Evolutionary conservation across 805 yeast species (phyloP), one percentile per base, ranked within the genome.

Genomic region (Candida sphagnicola): DNA sequence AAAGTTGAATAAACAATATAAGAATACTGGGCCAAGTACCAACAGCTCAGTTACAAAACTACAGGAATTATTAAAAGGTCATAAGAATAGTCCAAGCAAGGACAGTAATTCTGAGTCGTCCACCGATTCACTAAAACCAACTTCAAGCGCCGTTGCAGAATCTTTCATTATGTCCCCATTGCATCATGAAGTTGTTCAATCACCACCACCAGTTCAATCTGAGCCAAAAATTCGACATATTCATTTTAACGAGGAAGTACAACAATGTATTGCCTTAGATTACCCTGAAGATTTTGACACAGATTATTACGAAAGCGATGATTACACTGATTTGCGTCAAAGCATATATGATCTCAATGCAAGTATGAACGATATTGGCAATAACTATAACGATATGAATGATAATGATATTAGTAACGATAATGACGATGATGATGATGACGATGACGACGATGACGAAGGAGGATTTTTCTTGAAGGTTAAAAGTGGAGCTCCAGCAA

Each of bases 201-300:
- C 34, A 6, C 34, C 34, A 4, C 14, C 34, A 21, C 24, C 24
- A 10, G 24, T 21, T 6, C 24, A 21, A 21, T 6, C 24, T 21
- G 24, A 21, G 10, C 24, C 24, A 21, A 21, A 10, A 21, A 21
- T 65, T 47, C 77, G 95, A 44, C 95, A 77, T 50, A 90, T 93
- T 44, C 98, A 90, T 61, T 93, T 93, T 65, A 93, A 84, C 58
- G 95, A 88, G 56, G 79, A 89, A 38, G 99, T 93, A 23, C 90
- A 88, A 58, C 99, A 93, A 61, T 93, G 99, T 61, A 80, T 86
- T 45, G 90, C 95, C 0, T 57, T 90, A 8, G 79, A 74, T 41
- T 54, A 54, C 10, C 54, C 43, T 33, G 47, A 53, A 28, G 57
- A 55, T 30, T 50, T 46, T 34, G 55, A 53, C 35, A 19, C 35